Evolutionary conservation across 2,329 filamentous ascomycete genomes (phyloP), one percentile per base, ranked within the genome.

Genomic region (Aspergillus quadrilineatus): DNA sequence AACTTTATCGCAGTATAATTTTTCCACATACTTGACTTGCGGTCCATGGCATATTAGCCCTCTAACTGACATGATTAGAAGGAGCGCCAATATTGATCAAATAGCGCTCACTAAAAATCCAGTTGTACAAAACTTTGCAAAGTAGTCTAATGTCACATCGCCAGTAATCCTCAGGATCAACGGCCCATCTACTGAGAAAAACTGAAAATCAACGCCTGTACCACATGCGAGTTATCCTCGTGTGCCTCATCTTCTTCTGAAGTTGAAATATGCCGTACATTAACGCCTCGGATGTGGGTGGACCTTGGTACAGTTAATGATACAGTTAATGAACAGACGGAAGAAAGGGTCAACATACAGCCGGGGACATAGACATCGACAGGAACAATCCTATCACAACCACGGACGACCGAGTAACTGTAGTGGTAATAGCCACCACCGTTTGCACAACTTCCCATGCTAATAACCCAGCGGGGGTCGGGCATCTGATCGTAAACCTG

Each of bases 401-500:
- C 89, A 59, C 89, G 83, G 53, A 88, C 86, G 52, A 92, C 89
- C 53, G 83, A 86, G 77, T 93, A 93, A 75, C 86, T 89, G 79
- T 93, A 93, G 77, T 93, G 90, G 73, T 93, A 93, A 79, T 93
- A 93, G 56, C 90, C 89, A 66, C 89, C 90, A 61, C 89, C 89
- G 75, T 93, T 93, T 65, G 89, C 90, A 74, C 89, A 93, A 69
- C 86, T 89, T 22, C 89, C 89, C 90, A 93, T 93, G 68, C 86
- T 89, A 69, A 89, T 84, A 53, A 93, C 90, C 91, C 91, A 96
- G 67, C 90, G 84, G 36, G 91, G 92, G 47, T 96, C 92, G 45
- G 92, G 92, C 91, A 96, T 96, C 80, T 95, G 92, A 75, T 96
- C 92, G 79, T 96, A 96, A 60, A 95, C 88, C 77, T 94, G 90